Evolutionary conservation across 1,284 basidiomycete species (phyloP).

Genomic region (Pholiota adiposa): DNA sequence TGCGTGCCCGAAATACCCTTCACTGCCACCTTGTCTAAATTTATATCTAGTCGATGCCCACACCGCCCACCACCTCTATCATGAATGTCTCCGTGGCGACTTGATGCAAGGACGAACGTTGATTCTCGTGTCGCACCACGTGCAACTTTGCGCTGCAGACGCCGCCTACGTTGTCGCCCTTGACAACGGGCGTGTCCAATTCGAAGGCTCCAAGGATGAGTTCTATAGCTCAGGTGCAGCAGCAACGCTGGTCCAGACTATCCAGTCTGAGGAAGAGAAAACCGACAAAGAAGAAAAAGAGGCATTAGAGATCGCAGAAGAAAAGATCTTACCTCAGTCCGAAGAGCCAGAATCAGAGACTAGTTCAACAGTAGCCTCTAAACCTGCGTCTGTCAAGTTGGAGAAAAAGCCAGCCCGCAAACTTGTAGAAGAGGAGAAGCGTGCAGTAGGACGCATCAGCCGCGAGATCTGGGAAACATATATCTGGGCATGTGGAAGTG

Average conservation of each 20-base stretch:
- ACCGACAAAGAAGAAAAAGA: conserved; percentile 37
- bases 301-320: conserved; percentile 33
- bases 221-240: conserved; percentile 75
- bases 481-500: conserved; percentile 69
- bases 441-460: conserved; percentile 84
- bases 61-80: conserved; percentile 84
- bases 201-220: conserved; percentile 66
- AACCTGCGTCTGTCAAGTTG: conserved; percentile 43
- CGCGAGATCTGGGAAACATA: conserved; percentile 84
- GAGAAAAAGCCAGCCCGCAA: conserved; percentile 80
- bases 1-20: conserved; percentile 30
- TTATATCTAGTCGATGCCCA: conserved; percentile 74
- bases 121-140: conserved; percentile 89
- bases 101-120: conserved; percentile 81
- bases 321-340: conserved; percentile 25
- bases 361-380: conserved; percentile 49
- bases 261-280: conserved; percentile 43
- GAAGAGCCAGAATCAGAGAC: conserved; percentile 49
- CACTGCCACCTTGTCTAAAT: neutral
- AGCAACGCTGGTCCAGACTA: conserved; percentile 66
- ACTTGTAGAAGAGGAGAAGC: conserved; percentile 88
- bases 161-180: conserved; percentile 80
- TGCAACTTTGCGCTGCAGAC: conserved; percentile 76
- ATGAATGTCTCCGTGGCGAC: conserved; percentile 85
- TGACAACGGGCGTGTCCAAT: conserved; percentile 86